Evolutionary conservation across 371 early-diverging fungal genomes (phyloP), one percentile per base, ranked within the genome.

Genomic region (Coemansia sp.): DNA sequence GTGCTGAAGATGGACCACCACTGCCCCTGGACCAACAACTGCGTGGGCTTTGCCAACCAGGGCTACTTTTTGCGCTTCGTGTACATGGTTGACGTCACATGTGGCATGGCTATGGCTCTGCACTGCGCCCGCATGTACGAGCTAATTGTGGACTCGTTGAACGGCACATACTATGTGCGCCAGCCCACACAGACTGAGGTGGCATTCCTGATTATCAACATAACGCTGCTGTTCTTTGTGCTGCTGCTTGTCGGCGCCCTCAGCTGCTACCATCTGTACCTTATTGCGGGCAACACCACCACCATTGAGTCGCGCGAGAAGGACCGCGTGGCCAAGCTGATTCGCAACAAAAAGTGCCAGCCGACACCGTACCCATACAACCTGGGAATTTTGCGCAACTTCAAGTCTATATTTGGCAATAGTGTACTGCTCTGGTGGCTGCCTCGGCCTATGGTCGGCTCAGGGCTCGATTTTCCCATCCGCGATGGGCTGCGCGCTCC

Each of bases 21-120:
- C 71, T 98, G 98, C 80, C 95, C 96, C 1, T 99, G 98, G 93
- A 87, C 98, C 54, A 95, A 96, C 82, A 97, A 94, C 78, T 98
- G 98, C 83, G 91, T 98, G 39, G 98, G 98, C 5, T 89, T 90
- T 68, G 65, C 63, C 67, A 98, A 98, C 75, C 90, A 92, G 66
- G 88, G 88, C 17, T 89, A 96, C 74, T 98, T 97, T 79, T 65
- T 95, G 51, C 91, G 96, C 5, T 95, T 97, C 69, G 65, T 96
- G 23, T 73, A 85, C 24, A 93, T 83, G 75, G 91, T 89, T 11
- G 83, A 87, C 36, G 67, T 88, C 23, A 82, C 88, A 4, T 83
- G 90, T 19, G 81, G 82, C 2, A 71, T 78, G 58, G 81, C 83
- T 41, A 66, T 85, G 56, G 62, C 61, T 0, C 57, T 85, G 58